Base-by-base conservation (phyloP, 352 stramenopile genomes). In the Globisporangium solare region DNA sequence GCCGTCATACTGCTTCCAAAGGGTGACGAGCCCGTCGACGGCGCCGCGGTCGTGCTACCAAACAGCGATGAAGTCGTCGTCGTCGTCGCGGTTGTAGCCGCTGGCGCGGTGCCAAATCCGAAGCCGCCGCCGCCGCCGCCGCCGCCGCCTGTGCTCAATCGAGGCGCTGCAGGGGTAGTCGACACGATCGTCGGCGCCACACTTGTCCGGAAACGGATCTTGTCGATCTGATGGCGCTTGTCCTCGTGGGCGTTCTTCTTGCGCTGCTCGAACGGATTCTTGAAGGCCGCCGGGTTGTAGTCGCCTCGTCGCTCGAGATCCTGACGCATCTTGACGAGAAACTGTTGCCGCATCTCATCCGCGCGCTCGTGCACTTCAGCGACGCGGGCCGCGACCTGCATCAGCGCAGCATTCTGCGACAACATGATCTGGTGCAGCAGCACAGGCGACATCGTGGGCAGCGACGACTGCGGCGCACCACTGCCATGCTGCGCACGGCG, bases 181-280 rank as follows among this genome's bases (percentile, higher is more conserved):
- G 61, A 50, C 6, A 89, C 74, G 58, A 91, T 89, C 17, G 76
- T 87, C 17, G 81, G 81, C 7, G 79, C 70, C 5, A 91, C 81
- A 43, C 59, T 91, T 3, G 81, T 91, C 27, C 79, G 77, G 66
- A 91, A 91, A 14, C 81, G 81, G 58, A 91, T 86, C 54, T 79
- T 87, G 65, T 91, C 81, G 55, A 91, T 89, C 22, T 64, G 68
- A 42, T 86, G 61, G 43, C 66, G 48, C 57, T 76, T 79, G 63
- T 82, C 79, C n/a, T 62, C 62, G 43, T 83, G 66, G n/a, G 61
- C 78, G 63, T 65, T 88, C 61, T 86, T 81, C 65, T 88, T 91
- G 57, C 70, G 83, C 67, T 86, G 88, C 61, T 84, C 79, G 47
- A 89, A 92, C 15, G 77, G 83, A 56, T 86, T 89, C 66, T 85